Conservation (phyloP, 805 yeast genomes). For the Candida ficus region DNA sequence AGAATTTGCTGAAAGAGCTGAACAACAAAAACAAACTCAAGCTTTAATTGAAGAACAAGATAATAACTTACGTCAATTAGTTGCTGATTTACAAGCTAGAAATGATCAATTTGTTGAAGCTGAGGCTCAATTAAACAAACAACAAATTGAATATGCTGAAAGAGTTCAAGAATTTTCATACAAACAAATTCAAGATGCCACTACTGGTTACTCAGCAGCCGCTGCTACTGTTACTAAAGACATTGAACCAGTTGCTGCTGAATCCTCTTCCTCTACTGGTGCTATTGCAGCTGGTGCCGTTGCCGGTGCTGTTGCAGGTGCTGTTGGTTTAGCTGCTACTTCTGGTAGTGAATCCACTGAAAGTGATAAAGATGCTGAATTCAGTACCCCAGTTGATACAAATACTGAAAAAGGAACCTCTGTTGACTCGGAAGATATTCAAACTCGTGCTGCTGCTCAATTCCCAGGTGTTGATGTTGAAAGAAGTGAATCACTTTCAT, state of each 20-base stretch:
- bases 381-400: conserved; percentile 19
- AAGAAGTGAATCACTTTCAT: conserved; percentile 77
- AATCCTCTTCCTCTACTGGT: conserved; percentile 11
- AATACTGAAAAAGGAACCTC: conserved; percentile 24
- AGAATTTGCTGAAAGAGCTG: conserved; percentile 29
- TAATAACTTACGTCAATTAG: conserved; percentile 29
- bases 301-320: conserved; percentile 15
- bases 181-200: conserved; percentile 32
- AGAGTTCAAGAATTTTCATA: conserved; percentile 35
- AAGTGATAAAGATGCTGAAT: conserved; percentile 27
- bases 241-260: conserved; percentile 17
- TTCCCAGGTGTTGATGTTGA: conserved; percentile 27
- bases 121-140: conserved; percentile 34
- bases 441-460: conserved; percentile 15
- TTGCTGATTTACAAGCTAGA: conserved; percentile 31
- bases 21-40: conserved; percentile 33
- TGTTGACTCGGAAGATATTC: conserved; percentile 24
- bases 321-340: conserved; percentile 14
- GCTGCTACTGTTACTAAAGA: conserved; percentile 10
- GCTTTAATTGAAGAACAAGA: conserved; percentile 33
- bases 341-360: conserved; percentile 25
- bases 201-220: conserved; percentile 13
- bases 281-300: conserved; percentile 22
- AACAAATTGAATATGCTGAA: conserved; percentile 33
- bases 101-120: conserved; percentile 34